Percentiles rank a stretch among this genome's conserved stretches.
These are phyloP conservation scores for Begonia fuchsioides DNA, from an alignment of 306 rosid genomes.

Conservation along the genomic window DNA sequence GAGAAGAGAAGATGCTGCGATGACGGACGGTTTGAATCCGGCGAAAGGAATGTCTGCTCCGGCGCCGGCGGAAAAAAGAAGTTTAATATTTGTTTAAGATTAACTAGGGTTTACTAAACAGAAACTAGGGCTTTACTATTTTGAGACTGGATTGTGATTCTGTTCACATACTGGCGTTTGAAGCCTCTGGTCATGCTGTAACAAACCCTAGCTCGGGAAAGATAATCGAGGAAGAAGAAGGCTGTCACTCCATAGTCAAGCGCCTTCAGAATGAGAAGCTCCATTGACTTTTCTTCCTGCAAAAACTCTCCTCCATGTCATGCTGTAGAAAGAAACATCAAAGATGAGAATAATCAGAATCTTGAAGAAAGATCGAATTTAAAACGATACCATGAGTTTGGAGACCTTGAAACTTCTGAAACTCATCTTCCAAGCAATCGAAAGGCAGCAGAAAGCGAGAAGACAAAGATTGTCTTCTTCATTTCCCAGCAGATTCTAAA, in stretches of 20 bases:
- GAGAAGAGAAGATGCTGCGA: slow-evolving; percentile 9
- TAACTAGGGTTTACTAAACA: no score
- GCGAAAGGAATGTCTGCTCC: neutral
- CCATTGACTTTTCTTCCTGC: neutral
- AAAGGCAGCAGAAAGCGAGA: slow-evolving; percentile 6
- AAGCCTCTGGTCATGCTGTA: neutral
- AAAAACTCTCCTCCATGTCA: no score
- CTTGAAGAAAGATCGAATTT: no score
- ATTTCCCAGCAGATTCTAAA: no score
- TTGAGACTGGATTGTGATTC: slow-evolving; percentile 5
- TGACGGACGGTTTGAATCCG: slow-evolving; percentile 2
- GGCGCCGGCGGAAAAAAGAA: no score
- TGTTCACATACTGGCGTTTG: neutral
- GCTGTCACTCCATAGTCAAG: slow-evolving; percentile 5
- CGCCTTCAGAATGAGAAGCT: slow-evolving; percentile 2
- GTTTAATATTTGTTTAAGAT: no score
- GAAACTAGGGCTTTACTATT: neutral
- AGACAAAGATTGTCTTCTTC: neutral
- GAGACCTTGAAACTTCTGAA: neutral
- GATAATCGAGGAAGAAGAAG: neutral
- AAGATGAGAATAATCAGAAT: no score
- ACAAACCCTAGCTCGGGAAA: neutral
- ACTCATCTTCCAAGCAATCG: slow-evolving; percentile 10
- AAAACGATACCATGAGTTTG: slow-evolving; percentile 1
- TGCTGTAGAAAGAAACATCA: no score